A percentile compares a stretch with the other conserved stretches of the same genome.
Conservation (phyloP, 2,329 filamentous ascomycete species). For the Xylaria sp. region DNA sequence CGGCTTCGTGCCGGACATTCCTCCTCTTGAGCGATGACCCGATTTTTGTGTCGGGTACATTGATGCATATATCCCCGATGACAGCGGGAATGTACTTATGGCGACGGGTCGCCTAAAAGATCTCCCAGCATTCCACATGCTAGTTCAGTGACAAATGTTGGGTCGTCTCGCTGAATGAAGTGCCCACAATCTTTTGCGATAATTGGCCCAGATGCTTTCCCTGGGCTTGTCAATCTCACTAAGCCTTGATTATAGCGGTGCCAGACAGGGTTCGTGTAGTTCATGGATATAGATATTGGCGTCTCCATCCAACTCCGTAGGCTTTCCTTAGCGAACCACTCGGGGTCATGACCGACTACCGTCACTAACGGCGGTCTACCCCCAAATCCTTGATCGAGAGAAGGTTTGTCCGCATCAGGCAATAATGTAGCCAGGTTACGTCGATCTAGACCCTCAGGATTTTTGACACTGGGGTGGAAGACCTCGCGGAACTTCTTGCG, state of each 20-base stretch:
- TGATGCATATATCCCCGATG: background rate
- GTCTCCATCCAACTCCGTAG: slow-evolving; percentile 40
- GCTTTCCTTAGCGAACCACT: slow-evolving; percentile 56
- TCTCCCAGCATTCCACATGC: slow-evolving; percentile 25
- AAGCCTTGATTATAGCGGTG: slow-evolving; percentile 59
- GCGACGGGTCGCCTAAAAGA: slow-evolving; percentile 12
- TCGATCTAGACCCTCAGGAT: slow-evolving; percentile 56
- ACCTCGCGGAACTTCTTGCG: slow-evolving; percentile 44
- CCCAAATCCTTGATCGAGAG: slow-evolving; percentile 43
- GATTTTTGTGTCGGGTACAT: background rate
- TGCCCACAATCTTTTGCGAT: slow-evolving; percentile 57
- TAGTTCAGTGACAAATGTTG: slow-evolving; percentile 48
- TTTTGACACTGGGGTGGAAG: slow-evolving; percentile 57
- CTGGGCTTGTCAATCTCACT: slow-evolving; percentile 47
- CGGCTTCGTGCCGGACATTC: background rate
- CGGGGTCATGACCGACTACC: slow-evolving; percentile 60
- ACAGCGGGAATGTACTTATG: background rate
- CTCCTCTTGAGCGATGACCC: background rate
- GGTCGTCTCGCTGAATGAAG: slow-evolving; percentile 61
- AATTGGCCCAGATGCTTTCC: slow-evolving; percentile 50
- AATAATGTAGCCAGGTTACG: slow-evolving; percentile 50
- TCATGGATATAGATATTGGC: slow-evolving; percentile 48
- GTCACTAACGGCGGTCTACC: slow-evolving; percentile 49
- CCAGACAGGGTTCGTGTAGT: slow-evolving; percentile 61
- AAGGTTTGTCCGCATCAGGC: slow-evolving; percentile 50